Evolutionary conservation across 495 filamentous ascomycete species (phyloP), one percentile per base, ranked within the genome.

Genomic region (Apodospora peruviana): DNA sequence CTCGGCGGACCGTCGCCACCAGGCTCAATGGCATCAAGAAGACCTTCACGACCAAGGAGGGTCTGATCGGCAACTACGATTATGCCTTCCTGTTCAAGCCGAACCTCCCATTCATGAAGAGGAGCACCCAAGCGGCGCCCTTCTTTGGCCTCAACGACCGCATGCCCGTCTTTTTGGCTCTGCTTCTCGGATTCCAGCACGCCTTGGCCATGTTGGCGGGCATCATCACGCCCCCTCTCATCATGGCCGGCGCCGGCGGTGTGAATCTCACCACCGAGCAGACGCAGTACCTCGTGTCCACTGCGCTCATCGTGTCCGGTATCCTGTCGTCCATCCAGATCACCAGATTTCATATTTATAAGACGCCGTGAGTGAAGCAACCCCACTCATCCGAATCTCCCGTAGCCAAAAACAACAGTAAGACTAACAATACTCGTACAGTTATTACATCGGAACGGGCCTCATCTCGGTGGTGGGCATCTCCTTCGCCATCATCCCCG

Each of bases 381-480:
- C 19, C 22, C 8, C 22, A 17, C 25, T 8, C 9, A 16, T 10
- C 18, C 23, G 18, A 14, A 34, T 12, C 34, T 8, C 23, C 43
- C 23, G 14, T 1, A 23, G 16, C 3, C 24, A 22, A 18, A 29
- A 16, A 23, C 35, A 25, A 32, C 39, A 36, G 14, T 10, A 44
- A 48, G 32, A 44, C 45, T 4, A 12, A 21, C 23, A 14, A 40
- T 46, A 29, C 37, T 34, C 39, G 22, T 25, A 18, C 36, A 68
- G 69, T 17, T 81, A 95, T 65, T 93, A 84, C 54, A 66, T 96
- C 53, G 90, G 91, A 29, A 95, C 91, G 0, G 91, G 91, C 2
- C 66, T 95, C 39, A 87, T 96, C 47, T 91, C 87, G 1, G 89
- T 95, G n/a, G 87, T 95, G 16, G 89, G 89, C 40, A 87, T 87